Percentiles rank a stretch among this genome's conserved stretches.
Evolutionary conservation across 164 flowering plant species (phyloP).

Genomic region (Liriodendron chinense): DNA sequence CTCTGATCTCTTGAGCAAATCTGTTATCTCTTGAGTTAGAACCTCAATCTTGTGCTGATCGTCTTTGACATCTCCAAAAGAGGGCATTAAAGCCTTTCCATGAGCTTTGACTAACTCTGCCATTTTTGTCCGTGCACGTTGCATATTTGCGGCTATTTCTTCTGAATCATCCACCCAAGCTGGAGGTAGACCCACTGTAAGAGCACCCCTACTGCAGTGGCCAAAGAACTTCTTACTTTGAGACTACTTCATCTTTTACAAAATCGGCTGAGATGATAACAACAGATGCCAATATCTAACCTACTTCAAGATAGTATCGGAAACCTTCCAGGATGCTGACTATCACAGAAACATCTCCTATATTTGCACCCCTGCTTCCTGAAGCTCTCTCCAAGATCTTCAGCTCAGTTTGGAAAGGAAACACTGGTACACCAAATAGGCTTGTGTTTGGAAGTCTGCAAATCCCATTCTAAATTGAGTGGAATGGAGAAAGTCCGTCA

Average conservation of each 20-base stretch:
- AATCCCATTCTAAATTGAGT: no score
- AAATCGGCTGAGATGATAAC: background rate
- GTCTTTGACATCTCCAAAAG: slow-evolving; percentile 89
- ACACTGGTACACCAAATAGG: no score
- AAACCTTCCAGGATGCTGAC: background rate
- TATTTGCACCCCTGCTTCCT: background rate
- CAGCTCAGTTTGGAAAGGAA: no score
- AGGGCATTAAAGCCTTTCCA: slow-evolving; percentile 89
- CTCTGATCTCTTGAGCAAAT: slow-evolving; percentile 71
- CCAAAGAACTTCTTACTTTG: slow-evolving; percentile 6
- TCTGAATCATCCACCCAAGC: slow-evolving; percentile 98
- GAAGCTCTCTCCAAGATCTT: background rate
- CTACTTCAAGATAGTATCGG: background rate
- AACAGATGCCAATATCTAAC: background rate
- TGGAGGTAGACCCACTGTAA: slow-evolving; percentile 88
- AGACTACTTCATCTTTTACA: background rate
- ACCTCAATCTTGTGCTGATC: slow-evolving; percentile 75
- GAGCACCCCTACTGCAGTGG: slow-evolving; percentile 61
- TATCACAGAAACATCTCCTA: background rate
- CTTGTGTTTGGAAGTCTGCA: no score
- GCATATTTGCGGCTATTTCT: slow-evolving; percentile 75
- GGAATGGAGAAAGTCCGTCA: no score
- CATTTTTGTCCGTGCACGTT: slow-evolving; percentile 73
- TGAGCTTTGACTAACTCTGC: slow-evolving; percentile 82
- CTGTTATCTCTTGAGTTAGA: slow-evolving; percentile 85